Evolutionary conservation across 148 eudicot species (phyloP).

Genomic region (Rhododendron mucronatum): DNA sequence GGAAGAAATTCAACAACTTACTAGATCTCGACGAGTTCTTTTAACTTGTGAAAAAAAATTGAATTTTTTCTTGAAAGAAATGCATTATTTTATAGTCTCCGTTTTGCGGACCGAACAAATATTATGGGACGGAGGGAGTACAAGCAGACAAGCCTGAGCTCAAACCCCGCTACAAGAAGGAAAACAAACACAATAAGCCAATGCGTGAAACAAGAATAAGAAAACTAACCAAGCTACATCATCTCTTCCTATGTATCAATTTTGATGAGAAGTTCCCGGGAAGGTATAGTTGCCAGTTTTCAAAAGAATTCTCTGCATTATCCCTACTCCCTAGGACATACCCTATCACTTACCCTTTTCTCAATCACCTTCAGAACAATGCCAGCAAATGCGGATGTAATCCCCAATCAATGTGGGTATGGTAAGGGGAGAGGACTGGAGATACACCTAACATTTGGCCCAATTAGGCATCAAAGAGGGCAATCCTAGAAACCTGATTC

Average conservation of each 20-base stretch:
- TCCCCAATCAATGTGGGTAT: background rate
- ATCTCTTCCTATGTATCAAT: background rate
- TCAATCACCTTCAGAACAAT: background rate
- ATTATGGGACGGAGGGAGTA: no score
- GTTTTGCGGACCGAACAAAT: no score
- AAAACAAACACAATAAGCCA: background rate
- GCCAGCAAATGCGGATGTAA: background rate
- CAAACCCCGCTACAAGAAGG: background rate
- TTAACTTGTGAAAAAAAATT: no score
- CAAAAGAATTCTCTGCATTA: background rate
- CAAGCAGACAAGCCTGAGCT: background rate
- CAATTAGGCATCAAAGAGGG: background rate
- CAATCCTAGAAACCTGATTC: background rate
- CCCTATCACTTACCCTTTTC: background rate
- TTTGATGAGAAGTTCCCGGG: background rate
- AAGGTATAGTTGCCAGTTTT: background rate
- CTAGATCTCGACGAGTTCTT: no score
- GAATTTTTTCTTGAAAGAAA: no score
- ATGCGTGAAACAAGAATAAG: background rate
- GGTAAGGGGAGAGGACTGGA: background rate
- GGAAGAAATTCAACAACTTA: no score
- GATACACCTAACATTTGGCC: background rate
- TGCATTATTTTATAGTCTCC: no score
- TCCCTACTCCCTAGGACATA: background rate
- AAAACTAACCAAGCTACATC: background rate